Evolutionary conservation across 1,284 basidiomycete genomes (phyloP), one percentile per base, ranked within the genome.

Genomic region (Heterobasidion parviporum): DNA sequence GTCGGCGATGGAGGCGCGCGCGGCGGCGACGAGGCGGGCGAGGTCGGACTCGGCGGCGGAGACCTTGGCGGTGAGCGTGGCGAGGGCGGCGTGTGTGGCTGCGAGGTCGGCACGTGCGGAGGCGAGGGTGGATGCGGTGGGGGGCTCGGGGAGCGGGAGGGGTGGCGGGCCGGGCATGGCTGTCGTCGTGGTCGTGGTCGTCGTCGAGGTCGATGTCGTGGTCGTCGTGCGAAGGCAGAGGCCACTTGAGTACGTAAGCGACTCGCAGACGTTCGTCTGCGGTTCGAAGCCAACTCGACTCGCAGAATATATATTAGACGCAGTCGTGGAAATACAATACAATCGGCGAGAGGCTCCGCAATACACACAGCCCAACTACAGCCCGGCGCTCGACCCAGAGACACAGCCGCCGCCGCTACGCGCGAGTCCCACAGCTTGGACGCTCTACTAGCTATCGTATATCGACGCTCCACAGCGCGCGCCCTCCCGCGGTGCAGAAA

Each of bases 1-100:
- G 46, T 79, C 75, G 51, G 71, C 69, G 61, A 88, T 85, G 33
- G 73, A 68, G 52, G 67, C 68, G 65, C 71, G 71, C 9, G 77
- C 76, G 55, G 85, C 81, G 12, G 72, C 67, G 49, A 88, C 72
- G 61, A 85, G 73, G 67, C 79, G 74, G 1, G 80, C 75, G 50
- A 88, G 78, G 47, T 74, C 70, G 16, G 72, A 69, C 62, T 86
- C 79, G 18, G 78, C 82, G 1, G 67, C 63, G 49, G 64, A 59
- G 50, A 76, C 72, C 57, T 63, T 64, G 38, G 26, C 49, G 54
- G 48, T 66, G 61, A 55, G 75, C 58, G 35, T 63, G 61, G 26
- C 20, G 45, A 35, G 32, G 66, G 60, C 18, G 61, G 55, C 10
- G 52, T 8, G n/a, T 58, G 62, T 61, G 38, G 49, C 32, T 34